Base-by-base conservation (phyloP, 768 basidiomycete species). In the Candolleomyces efflorescens region DNA sequence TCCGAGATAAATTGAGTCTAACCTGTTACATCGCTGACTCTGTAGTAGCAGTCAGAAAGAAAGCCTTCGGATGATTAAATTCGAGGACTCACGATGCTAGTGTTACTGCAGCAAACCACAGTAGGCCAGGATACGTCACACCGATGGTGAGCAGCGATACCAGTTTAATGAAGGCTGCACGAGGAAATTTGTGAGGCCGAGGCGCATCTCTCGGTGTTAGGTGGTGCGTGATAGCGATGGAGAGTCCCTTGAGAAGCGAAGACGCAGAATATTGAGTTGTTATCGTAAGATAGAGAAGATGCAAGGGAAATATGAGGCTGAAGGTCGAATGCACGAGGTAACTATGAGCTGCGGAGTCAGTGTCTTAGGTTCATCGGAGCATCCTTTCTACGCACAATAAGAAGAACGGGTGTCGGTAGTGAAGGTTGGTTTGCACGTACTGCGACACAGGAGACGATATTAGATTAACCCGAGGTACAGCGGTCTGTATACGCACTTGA, bases 361-460 rank as follows among this genome's bases (percentile, higher is more conserved):
- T 48, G 56, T 1, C 20, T 24, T 18, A 5, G 10, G 20, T 13
- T 32, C 22, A 22, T 45, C 50, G 39, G 26, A 43, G 32, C 9
- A 45, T 15, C 5, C 36, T 68, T 32, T 32, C 11, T 32, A 11
- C 89, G 60, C 64, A 92, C 92, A 94, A 92, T 60, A 92, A 76
- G 65, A 98, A 89, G 78, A 86, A 96, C 0, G 96, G 92, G 59
- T 97, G 91, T 53, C 85, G 79, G 73, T 90, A 99, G 36, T 77
- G 83, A 27, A 92, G 73, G 1, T 78, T 80, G 1, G 84, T 84
- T 69, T 94, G 90, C 13, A 96, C 84, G 72, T 93, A 87, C 91
- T 94, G 52, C 32, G 11, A 32, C 6, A 11, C 6, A 32, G 32
- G 2, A 32, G 11, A 32, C 32, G 32, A 32, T 32, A 32, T 32